phyloP scores from a whole-genome alignment of 2,329 filamentous ascomycete species.

The Talaromyces islandicus region DNA sequence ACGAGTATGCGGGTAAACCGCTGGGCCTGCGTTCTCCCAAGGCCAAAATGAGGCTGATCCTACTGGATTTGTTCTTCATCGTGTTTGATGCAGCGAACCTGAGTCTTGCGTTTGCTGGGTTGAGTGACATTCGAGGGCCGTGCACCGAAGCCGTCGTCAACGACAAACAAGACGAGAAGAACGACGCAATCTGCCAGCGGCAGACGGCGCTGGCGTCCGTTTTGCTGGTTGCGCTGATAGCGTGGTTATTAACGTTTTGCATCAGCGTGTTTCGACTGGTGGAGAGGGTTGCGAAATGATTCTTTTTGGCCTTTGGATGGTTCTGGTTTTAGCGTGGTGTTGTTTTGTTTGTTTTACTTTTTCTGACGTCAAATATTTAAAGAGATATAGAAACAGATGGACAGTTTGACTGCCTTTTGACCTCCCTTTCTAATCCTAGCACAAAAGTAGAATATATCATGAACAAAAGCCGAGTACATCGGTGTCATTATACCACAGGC shows the following conservation, averaged over 20 bases:
- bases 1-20: slow-evolving; percentile 93
- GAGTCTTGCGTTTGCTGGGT: slow-evolving; percentile 77
- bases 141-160: slow-evolving; percentile 47
- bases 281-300: slow-evolving; percentile 12
- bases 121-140: slow-evolving; percentile 58
- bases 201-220: slow-evolving; percentile 71
- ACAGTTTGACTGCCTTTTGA: not conserved
- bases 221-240: slow-evolving; percentile 71
- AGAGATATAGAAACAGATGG: not conserved
- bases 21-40: slow-evolving; percentile 76
- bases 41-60: slow-evolving; percentile 81
- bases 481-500: not conserved
- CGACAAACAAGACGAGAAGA: slow-evolving; percentile 25
- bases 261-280: slow-evolving; percentile 70
- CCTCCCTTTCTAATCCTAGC: not conserved
- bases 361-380: not conserved
- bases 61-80: slow-evolving; percentile 92
- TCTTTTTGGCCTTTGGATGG: not conserved
- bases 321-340: slow-evolving; percentile 6
- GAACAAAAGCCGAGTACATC: not conserved
- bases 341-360: slow-evolving; percentile 5
- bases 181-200: slow-evolving; percentile 52
- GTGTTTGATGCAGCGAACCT: slow-evolving; percentile 95
- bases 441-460: no score
- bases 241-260: slow-evolving; percentile 87